Evolutionary conservation across 2,329 filamentous ascomycete genomes (phyloP), one percentile per base, ranked within the genome.

Genomic region (Raffaelea arxii): DNA sequence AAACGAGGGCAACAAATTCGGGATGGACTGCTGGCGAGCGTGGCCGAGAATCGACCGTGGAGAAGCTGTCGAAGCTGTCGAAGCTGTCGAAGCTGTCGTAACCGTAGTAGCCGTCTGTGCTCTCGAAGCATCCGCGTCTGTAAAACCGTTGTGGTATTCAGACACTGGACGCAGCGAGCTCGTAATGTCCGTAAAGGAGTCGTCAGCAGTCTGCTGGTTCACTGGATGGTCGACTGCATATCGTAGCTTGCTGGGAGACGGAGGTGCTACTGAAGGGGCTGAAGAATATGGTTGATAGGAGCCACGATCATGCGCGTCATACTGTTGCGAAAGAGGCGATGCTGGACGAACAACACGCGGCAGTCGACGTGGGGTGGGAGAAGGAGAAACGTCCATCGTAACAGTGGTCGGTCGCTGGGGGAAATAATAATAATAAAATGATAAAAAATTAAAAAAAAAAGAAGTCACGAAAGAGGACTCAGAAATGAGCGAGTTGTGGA

Each of bases 1-100:
- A 36, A 54, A 46, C 4, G 53, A 43, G 12, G 64, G 58, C 46
- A 64, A 54, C 46, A 62, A 52, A 52, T 59, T 65, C 23, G 65
- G 58, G 36, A 64, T 60, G 4, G 63, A 65, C 47, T 60, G 58
- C 53, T 64, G 62, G 43, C 64, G 59, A 37, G 56, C 58, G 46
- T 65, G 64, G 39, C 50, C 49, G 38, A 55, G 42, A 21, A 53
- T 51, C 12, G 52, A 46, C 46, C 52, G 49, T 25, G 46, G 30
- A 6, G 49, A 38, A 35, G 44, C 37, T 14, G 43, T 41, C 24
- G 41, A 36, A 21, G 41, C 4, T 16, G 38, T 7, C 23, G 21
- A 9, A 25, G 40, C 4, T 30, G 27, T 9, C 5, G 4, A 48
- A 46, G 46, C 40, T 40, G 23, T n/a, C 11, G 39, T 43, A 41